Conservation (phyloP, 768 basidiomycete species). For the Tricholoma terreum region DNA sequence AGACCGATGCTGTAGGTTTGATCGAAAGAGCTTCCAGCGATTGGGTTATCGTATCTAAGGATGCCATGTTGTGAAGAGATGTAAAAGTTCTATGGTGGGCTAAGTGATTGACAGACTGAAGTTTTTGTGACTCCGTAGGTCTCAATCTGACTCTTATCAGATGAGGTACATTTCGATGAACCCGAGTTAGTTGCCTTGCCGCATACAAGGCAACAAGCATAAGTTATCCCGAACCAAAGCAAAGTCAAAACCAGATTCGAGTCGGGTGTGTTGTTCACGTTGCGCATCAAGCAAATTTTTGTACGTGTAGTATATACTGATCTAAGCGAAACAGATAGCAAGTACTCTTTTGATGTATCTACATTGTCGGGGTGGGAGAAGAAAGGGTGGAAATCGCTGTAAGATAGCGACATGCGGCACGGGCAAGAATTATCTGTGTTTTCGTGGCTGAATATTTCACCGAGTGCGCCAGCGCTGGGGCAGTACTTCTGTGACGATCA, state of each 20-base stretch:
- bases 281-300: neutral
- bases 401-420: no score
- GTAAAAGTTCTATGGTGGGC: slow-evolving; percentile 12
- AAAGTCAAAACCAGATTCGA: no score
- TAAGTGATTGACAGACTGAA: slow-evolving; percentile 14
- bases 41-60: slow-evolving; percentile 34
- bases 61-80: slow-evolving; percentile 24
- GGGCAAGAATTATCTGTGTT: no score
- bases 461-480: no score
- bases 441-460: no score
- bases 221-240: slow-evolving; percentile 13
- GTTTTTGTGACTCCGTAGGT: slow-evolving; percentile 36
- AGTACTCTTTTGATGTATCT: no score
- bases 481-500: no score
- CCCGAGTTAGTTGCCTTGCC: slow-evolving; percentile 29
- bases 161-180: slow-evolving; percentile 13
- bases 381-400: neutral
- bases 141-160: slow-evolving; percentile 39
- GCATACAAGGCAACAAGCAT: slow-evolving; percentile 32
- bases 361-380: no score
- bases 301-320: slow-evolving; percentile 9
- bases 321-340: slow-evolving; percentile 17
- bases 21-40: slow-evolving; percentile 56
- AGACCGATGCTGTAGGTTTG: slow-evolving; percentile 46
- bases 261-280: neutral